Base-by-base conservation (phyloP, 495 filamentous ascomycete genomes). In the Articulospora tetracladia region DNA sequence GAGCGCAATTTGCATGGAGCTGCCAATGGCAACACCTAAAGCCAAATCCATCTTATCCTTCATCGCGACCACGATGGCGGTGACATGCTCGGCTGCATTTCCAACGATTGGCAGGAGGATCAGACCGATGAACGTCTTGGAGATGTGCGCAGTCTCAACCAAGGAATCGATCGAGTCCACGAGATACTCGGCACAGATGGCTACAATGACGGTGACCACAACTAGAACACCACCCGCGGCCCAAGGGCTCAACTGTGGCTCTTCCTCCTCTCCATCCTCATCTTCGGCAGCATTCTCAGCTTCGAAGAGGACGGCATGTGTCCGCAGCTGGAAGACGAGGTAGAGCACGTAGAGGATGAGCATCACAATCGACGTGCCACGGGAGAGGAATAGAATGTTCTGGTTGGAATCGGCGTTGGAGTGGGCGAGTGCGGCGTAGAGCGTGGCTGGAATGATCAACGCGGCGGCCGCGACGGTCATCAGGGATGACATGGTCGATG, bases 21-120 rank as follows among this genome's bases (percentile, higher is more conserved):
- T 91, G 32, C 93, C 93, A 61, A 98, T 92, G 10, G 93, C 94
- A 23, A 97, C 93, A 19, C 90, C 89, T 74, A 98, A 90, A 19
- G 93, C 93, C 17, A 98, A 81, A 66, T 97, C 92, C 94, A 98
- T 98, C 81, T 98, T 98, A 73, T 95, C 82, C 76, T 96, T 96
- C 67, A 87, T 82, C 0, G 94, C 90, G 41, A 97, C 93, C 27
- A 97, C 87, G 39, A 92, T 87, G 13, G 94, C 94, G 8, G 94
- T 97, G 39, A 96, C 93, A 71, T 98, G 94, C 74, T 98, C 94
- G 10, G 94, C 94, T 1, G 94, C 94, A 68, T 98, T 98, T 59
- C 94, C 94, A 32, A 98, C 94, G 69, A 98, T 97, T 25, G 94
- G 94, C 46, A 98, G 89, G 34, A 98, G 80, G 61, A 98, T 88